Conservation (phyloP, 768 basidiomycete genomes). For the Porphyrellus cyaneotinctus region DNA sequence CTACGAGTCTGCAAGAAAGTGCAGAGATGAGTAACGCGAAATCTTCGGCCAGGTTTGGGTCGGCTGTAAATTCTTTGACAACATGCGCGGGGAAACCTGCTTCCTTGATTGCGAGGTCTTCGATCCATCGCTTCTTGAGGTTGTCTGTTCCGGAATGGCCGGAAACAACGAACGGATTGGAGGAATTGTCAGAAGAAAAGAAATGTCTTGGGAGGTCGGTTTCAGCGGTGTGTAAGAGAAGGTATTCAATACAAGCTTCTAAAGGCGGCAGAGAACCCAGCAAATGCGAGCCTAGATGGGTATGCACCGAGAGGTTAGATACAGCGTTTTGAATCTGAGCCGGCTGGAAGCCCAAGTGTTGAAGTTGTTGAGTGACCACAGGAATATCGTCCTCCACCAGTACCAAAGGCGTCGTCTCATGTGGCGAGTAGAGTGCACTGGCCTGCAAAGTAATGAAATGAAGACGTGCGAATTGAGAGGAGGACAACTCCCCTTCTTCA, state of each 20-base stretch:
- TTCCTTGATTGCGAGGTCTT: constrained; percentile 76
- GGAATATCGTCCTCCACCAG: constrained; percentile 42
- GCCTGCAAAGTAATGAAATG: constrained; percentile 36
- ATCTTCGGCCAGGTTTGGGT: constrained; percentile 38
- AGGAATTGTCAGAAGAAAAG: constrained; percentile 59
- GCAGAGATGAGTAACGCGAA: constrained; percentile 53
- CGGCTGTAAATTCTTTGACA: constrained; percentile 52
- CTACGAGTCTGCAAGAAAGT: constrained; percentile 54
- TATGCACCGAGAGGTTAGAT: constrained; percentile 54
- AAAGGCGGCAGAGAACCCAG: constrained; percentile 56
- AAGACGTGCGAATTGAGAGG: background rate
- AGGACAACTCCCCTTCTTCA: constrained; percentile 56
- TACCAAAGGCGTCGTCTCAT: constrained; percentile 30
- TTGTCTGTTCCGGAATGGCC: constrained; percentile 58
- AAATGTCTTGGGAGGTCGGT: constrained; percentile 80
- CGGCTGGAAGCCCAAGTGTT: constrained; percentile 60
- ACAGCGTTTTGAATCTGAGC: constrained; percentile 49
- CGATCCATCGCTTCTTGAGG: constrained; percentile 72
- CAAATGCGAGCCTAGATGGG: constrained; percentile 57
- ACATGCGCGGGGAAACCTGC: constrained; percentile 76
- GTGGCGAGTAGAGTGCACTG: constrained; percentile 45
- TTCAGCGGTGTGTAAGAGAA: constrained; percentile 80
- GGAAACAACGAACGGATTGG: constrained; percentile 64
- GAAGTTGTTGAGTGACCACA: constrained; percentile 52
- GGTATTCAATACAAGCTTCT: constrained; percentile 80